These are phyloP conservation scores for Diaporthe nobilis DNA, from an alignment of 2,329 filamentous ascomycete genomes.

Conservation along the genomic window DNA sequence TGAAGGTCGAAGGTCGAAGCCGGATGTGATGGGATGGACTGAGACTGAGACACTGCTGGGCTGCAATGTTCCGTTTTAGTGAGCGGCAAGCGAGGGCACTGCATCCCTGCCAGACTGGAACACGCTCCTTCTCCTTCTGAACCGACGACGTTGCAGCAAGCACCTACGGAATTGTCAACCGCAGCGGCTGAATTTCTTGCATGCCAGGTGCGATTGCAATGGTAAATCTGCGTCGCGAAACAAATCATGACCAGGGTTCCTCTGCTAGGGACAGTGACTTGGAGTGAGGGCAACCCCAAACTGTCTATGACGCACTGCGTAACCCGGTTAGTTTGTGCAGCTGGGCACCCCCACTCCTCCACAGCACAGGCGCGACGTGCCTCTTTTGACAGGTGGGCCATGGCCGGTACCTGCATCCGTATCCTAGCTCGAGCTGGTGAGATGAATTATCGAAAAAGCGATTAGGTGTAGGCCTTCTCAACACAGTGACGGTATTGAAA, in stretches of 20 bases:
- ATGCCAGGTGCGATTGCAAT: neutral
- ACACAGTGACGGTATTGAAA: neutral
- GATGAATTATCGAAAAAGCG: neutral
- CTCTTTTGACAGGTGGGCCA: neutral
- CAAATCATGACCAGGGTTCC: neutral
- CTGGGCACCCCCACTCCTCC: neutral
- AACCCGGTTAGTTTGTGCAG: neutral
- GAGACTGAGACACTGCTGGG: constrained; percentile 3
- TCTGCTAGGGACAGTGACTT: neutral
- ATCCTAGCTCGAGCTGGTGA: neutral
- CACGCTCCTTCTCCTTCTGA: neutral
- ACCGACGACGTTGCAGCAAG: neutral
- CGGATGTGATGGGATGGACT: neutral
- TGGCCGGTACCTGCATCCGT: neutral
- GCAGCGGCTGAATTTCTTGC: neutral
- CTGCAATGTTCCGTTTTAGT: neutral
- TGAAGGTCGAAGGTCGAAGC: neutral
- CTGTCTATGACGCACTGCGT: constrained; percentile 4
- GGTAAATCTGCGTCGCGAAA: neutral
- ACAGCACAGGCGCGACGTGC: neutral
- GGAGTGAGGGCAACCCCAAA: neutral
- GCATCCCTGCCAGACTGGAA: neutral
- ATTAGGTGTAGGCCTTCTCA: neutral
- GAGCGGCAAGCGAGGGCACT: neutral
- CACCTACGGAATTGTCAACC: neutral